A percentile compares a stretch with the other conserved stretches of the same genome.
Conservation (phyloP, 1,284 basidiomycete species). For the Erythrobasidium hasegawianum region DNA sequence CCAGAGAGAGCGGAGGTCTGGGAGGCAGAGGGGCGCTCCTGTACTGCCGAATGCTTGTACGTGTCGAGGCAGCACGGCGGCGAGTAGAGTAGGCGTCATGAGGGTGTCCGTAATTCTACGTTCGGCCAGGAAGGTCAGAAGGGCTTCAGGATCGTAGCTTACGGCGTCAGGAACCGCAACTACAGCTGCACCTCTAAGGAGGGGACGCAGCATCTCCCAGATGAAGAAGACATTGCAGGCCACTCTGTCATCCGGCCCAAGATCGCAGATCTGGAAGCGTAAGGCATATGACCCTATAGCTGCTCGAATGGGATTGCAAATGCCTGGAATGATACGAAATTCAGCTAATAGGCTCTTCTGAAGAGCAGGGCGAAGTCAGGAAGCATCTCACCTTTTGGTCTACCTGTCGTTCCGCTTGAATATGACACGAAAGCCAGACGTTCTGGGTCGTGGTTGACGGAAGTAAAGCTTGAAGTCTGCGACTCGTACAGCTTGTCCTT, state of each 20-base stretch:
- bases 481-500: neutral
- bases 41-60: slow-evolving; percentile 25
- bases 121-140: slow-evolving; percentile 43
- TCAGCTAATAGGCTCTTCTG: no score
- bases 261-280: slow-evolving; percentile 46
- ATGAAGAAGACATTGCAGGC: slow-evolving; percentile 49
- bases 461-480: slow-evolving; percentile 39
- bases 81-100: slow-evolving; percentile 48
- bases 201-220: slow-evolving; percentile 48
- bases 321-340: no score
- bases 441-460: slow-evolving; percentile 44
- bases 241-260: slow-evolving; percentile 44
- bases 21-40: slow-evolving; percentile 38
- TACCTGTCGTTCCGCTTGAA: slow-evolving; percentile 48
- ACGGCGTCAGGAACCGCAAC: slow-evolving; percentile 46
- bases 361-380: no score
- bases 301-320: slow-evolving; percentile 48
- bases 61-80: slow-evolving; percentile 46
- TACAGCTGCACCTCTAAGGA: slow-evolving; percentile 47
- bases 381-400: slow-evolving; percentile 44
- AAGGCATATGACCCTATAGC: slow-evolving; percentile 46
- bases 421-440: slow-evolving; percentile 48
- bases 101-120: slow-evolving; percentile 47
- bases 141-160: slow-evolving; percentile 46
- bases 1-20: slow-evolving; percentile 46